A percentile compares a stretch with the other conserved stretches of the same genome.
phyloP scores from a whole-genome alignment of 78 protist genomes.

The Dictyostelium citrinum region DNA sequence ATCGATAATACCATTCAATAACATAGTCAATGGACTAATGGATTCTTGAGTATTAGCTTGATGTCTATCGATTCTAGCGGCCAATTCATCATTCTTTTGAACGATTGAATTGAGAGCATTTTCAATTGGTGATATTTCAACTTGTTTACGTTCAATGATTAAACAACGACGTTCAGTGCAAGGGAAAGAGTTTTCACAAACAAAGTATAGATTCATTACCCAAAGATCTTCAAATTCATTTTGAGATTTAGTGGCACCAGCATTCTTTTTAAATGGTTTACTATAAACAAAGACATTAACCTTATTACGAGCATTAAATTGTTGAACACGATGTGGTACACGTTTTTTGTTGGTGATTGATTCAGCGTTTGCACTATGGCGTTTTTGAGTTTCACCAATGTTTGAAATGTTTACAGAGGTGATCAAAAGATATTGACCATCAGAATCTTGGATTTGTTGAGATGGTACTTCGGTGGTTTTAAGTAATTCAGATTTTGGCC shows the following conservation, averaged over 20 bases:
- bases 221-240: slow-evolving; percentile 87
- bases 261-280: slow-evolving; percentile 52
- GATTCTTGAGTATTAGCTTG: slow-evolving; percentile 20
- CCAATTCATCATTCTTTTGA: slow-evolving; percentile 81
- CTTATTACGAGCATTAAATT: slow-evolving; percentile 58
- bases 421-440: slow-evolving; percentile 33
- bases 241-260: slow-evolving; percentile 1
- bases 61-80: slow-evolving; percentile 50
- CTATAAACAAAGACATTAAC: slow-evolving; percentile 71
- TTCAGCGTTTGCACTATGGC: slow-evolving; percentile 9
- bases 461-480: slow-evolving; percentile 54
- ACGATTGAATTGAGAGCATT: slow-evolving; percentile 79
- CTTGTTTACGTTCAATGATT: slow-evolving; percentile 44
- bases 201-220: slow-evolving; percentile 69
- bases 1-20: slow-evolving; percentile 86
- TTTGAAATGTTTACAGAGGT: slow-evolving; percentile 53
- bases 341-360: slow-evolving; percentile 28
- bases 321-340: slow-evolving; percentile 66
- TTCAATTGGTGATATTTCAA: slow-evolving; percentile 76
- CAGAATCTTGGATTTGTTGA: slow-evolving; percentile 47
- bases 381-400: slow-evolving; percentile 44
- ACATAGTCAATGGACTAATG: slow-evolving; percentile 83
- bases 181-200: slow-evolving; percentile 65
- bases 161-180: slow-evolving; percentile 74
- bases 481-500: slow-evolving; percentile 77